phyloP scores from a whole-genome alignment of 2,329 filamentous ascomycete genomes.

The Eurotiales sp. region DNA sequence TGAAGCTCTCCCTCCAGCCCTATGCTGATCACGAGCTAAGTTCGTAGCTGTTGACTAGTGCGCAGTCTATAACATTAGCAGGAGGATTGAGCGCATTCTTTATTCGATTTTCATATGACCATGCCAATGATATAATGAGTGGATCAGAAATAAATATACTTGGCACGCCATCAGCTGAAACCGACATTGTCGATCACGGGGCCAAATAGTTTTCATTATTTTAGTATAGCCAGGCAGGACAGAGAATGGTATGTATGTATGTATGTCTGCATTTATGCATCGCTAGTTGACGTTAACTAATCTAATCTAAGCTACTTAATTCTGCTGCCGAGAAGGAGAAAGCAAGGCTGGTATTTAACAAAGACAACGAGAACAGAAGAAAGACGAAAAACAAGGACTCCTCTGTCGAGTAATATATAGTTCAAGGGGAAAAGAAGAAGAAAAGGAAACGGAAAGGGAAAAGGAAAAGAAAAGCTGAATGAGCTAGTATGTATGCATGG shows the following conservation, averaged over 20 bases:
- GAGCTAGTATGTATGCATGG: not conserved
- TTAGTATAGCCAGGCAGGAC: too few relatives aligned
- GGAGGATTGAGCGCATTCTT: too few relatives aligned
- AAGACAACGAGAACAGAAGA: not conserved
- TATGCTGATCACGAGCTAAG: not conserved
- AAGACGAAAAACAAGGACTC: not conserved
- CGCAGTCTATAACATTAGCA: too few relatives aligned
- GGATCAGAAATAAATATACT: not conserved
- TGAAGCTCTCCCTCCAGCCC: too few relatives aligned
- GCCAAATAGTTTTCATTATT: too few relatives aligned
- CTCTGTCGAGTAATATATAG: not conserved
- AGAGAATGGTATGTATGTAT: not conserved
- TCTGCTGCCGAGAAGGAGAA: not conserved
- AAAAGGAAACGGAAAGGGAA: not conserved
- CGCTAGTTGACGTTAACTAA: not conserved
- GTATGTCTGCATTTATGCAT: not conserved
- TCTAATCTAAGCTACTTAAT: not conserved
- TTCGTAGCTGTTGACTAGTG: too few relatives aligned
- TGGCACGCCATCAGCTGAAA: not conserved
- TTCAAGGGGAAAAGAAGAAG: too few relatives aligned
- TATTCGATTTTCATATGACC: too few relatives aligned
- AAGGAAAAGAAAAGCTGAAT: conserved; percentile 5
- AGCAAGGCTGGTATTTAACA: not conserved
- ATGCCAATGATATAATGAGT: not conserved
- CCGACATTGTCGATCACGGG: too few relatives aligned